phyloP scores from a whole-genome alignment of 768 basidiomycete genomes.

The Clitopilus passeckerianus region DNA sequence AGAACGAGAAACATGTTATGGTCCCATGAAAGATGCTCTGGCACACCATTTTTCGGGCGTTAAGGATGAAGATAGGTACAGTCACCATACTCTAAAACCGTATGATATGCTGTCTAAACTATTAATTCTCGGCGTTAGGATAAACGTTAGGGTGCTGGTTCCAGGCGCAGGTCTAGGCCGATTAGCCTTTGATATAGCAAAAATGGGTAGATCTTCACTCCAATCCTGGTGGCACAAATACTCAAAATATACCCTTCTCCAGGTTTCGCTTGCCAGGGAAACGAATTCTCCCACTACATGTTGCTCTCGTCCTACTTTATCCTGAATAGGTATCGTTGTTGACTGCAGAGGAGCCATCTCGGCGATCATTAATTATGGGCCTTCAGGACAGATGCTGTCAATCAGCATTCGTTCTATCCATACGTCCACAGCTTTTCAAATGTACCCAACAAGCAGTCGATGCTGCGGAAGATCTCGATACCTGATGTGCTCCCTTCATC shows the following conservation, averaged over 20 bases:
- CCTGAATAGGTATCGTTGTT: conserved; percentile 61
- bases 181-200: conserved; percentile 84
- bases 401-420: conserved; percentile 76
- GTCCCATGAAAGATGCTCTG: conserved; percentile 76
- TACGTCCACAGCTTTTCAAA: conserved; percentile 95
- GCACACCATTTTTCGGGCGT: conserved; percentile 56
- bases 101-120: neutral
- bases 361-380: neutral
- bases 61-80: conserved; percentile 49
- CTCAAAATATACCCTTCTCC: neutral
- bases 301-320: conserved; percentile 85
- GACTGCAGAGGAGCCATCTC: neutral
- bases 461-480: conserved; percentile 66
- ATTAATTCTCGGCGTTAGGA: conserved; percentile 24
- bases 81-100: conserved; percentile 2
- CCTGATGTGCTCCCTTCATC: conserved; percentile 83
- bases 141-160: conserved; percentile 68
- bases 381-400: conserved; percentile 58
- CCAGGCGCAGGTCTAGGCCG: conserved; percentile 90
- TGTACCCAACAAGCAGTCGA: conserved; percentile 45
- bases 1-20: conserved; percentile 79
- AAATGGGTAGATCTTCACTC: conserved; percentile 47
- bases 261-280: conserved; percentile 92
- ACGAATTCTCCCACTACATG: conserved; percentile 97
- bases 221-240: neutral